Percentiles rank a stretch among this genome's conserved stretches.
Conservation (phyloP, 805 yeast genomes). For the Torulaspora microellipsoides region DNA sequence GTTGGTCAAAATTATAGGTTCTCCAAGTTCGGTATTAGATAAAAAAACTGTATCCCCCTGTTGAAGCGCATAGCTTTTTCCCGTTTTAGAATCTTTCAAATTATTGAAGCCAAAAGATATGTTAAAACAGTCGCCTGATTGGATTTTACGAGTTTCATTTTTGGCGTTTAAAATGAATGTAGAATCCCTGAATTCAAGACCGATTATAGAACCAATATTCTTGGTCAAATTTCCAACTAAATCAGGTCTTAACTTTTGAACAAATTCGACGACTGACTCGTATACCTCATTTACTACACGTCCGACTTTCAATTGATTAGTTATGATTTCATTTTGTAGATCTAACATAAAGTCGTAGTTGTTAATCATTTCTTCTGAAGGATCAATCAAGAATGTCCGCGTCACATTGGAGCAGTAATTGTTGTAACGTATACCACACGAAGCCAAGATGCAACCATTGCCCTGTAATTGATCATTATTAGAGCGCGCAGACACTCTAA, state of each 20-base stretch:
- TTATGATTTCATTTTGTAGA: slow-evolving; percentile 62
- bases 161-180: slow-evolving; percentile 67
- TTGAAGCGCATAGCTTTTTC: slow-evolving; percentile 62
- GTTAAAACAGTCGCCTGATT: slow-evolving; percentile 70
- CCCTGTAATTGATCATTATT: slow-evolving; percentile 58
- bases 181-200: slow-evolving; percentile 84
- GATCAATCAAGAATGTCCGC: slow-evolving; percentile 86
- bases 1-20: slow-evolving; percentile 64
- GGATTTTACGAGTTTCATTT: slow-evolving; percentile 55
- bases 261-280: slow-evolving; percentile 53
- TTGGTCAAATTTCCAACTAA: slow-evolving; percentile 62
- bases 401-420: slow-evolving; percentile 85
- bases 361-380: slow-evolving; percentile 69
- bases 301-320: slow-evolving; percentile 59
- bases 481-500: slow-evolving; percentile 79
- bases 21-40: slow-evolving; percentile 42
- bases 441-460: slow-evolving; percentile 74
- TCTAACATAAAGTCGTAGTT: slow-evolving; percentile 73
- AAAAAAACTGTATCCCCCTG: slow-evolving; percentile 79
- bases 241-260: slow-evolving; percentile 61
- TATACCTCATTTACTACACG: slow-evolving; percentile 62
- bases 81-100: slow-evolving; percentile 47
- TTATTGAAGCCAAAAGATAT: slow-evolving; percentile 73
- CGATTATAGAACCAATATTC: slow-evolving; percentile 83
- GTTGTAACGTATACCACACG: slow-evolving; percentile 82